Evolutionary conservation across 106 monocot genomes (phyloP), one percentile per base, ranked within the genome.

Genomic region (Ottelia alismoides): DNA sequence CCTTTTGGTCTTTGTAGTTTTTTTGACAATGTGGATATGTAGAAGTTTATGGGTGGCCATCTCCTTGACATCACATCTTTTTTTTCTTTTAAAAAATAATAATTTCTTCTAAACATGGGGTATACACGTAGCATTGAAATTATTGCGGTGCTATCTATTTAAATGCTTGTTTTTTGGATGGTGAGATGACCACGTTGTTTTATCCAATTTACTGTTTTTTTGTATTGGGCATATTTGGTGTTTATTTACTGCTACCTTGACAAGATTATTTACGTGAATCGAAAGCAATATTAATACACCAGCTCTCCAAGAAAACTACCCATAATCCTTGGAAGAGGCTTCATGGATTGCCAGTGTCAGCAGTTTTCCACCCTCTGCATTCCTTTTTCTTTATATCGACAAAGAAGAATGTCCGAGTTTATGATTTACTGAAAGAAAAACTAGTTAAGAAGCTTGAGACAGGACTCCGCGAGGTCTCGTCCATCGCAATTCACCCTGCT

Each of bases 391-490:
- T 90, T 47, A 70, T 99, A 11, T 67, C 98, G 24, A 99, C 98
- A 27, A 90, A 90, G 75, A 99, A 83, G 56, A 72, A 78, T 73
- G 68, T 90, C 40, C 74, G 78, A 56, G 79, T 99, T 57, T 99
- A 90, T 66, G 90, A 99, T 75, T 82, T 99, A 55, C 28, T 68
- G 29, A 73, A 72, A 51, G 47, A 64, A 45, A 81, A 80, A 58
- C 68, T 85, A 11, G 65, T 83, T 31, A 90, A 91, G 66, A 99
- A 90, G 74, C 82, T 99, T 58, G 98, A 90, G 52, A 65, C 98
- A 22, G 76, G 79, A 48, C 21, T 90, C 44, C 85, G 82, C 53
- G 90, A 90, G 51, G 60, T 90, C 52, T 99, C 98, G 2, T 99
- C 98, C 19, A 72, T 99, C 57, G 62, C 90, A 35, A 60, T 99